Percentiles rank a stretch among this genome's conserved stretches.
Evolutionary conservation across 2,329 filamentous ascomycete genomes (phyloP).

Genomic region (Tolypocladium tropicale): DNA sequence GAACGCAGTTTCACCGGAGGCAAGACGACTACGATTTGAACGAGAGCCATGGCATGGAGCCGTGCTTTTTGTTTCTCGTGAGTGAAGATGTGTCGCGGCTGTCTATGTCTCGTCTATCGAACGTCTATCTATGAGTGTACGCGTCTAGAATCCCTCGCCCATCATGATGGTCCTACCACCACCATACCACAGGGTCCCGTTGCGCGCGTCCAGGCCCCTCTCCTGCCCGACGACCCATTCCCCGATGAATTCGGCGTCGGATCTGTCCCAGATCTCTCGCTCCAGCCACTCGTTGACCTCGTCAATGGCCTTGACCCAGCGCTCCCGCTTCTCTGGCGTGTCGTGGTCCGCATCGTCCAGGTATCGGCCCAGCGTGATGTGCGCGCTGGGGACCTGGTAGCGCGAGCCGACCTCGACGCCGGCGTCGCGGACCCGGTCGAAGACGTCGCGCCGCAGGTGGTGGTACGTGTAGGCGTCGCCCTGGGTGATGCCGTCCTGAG

Average conservation of each 20-base stretch:
- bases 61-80: background rate
- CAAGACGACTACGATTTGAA: no score
- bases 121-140: background rate
- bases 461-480: conserved; percentile 76
- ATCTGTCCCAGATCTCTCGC: conserved; percentile 56
- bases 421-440: conserved; percentile 45
- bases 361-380: conserved; percentile 80
- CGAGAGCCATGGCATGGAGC: background rate
- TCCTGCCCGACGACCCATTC: conserved; percentile 88
- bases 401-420: conserved; percentile 65
- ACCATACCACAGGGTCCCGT: conserved; percentile 78
- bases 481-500: conserved; percentile 24
- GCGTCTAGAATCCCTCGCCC: conserved; percentile 48
- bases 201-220: conserved; percentile 64
- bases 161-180: conserved; percentile 60
- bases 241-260: conserved; percentile 35
- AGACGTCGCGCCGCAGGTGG: conserved; percentile 75
- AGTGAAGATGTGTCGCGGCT: background rate
- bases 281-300: conserved; percentile 68
- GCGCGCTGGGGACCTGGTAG: conserved; percentile 82
- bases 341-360: conserved; percentile 56
- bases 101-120: background rate
- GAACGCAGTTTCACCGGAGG: background rate
- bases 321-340: conserved; percentile 44
- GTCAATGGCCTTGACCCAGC: conserved; percentile 63